These are phyloP conservation scores for Lactifluus hygrophoroides DNA, from an alignment of 768 basidiomycete species.

Conservation along the genomic window DNA sequence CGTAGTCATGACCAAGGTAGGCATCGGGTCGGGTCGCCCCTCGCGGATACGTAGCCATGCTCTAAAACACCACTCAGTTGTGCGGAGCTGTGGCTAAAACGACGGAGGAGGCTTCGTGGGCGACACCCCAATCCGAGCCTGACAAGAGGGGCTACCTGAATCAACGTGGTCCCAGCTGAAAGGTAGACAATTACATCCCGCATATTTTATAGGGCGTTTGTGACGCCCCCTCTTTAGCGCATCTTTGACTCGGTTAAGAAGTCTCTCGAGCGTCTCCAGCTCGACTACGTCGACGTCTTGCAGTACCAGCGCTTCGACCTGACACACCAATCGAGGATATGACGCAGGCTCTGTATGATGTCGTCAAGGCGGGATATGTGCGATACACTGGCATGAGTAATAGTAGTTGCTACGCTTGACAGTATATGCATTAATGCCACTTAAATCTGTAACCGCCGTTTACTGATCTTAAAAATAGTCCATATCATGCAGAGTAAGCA, in stretches of 20 bases:
- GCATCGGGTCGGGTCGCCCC: background rate
- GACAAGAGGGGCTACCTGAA: slow-evolving; percentile 31
- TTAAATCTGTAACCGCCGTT: background rate
- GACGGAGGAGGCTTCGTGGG: background rate
- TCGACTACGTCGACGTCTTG: slow-evolving; percentile 70
- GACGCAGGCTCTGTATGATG: slow-evolving; percentile 34
- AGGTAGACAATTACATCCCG: slow-evolving; percentile 20
- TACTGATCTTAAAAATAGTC: slow-evolving; percentile 6
- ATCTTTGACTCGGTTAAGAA: slow-evolving; percentile 63
- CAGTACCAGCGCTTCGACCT: slow-evolving; percentile 40
- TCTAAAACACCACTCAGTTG: background rate
- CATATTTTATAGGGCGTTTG: background rate
- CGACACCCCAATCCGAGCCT: background rate
- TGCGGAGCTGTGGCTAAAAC: background rate
- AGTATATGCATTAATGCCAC: slow-evolving; percentile 19
- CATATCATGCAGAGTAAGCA: slow-evolving; percentile 16
- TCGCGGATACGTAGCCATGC: too few relatives aligned
- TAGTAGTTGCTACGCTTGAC: slow-evolving; percentile 26
- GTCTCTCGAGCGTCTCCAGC: slow-evolving; percentile 55
- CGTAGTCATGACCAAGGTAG: slow-evolving; percentile 38
- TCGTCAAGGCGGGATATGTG: slow-evolving; percentile 32
- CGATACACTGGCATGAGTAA: slow-evolving; percentile 29
- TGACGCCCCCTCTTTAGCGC: slow-evolving; percentile 33
- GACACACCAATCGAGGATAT: slow-evolving; percentile 28
- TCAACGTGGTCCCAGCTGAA: slow-evolving; percentile 30